Evolutionary conservation across 352 stramenopile species (phyloP), one percentile per base, ranked within the genome.

Genomic region (Phytophthora palmivora): DNA sequence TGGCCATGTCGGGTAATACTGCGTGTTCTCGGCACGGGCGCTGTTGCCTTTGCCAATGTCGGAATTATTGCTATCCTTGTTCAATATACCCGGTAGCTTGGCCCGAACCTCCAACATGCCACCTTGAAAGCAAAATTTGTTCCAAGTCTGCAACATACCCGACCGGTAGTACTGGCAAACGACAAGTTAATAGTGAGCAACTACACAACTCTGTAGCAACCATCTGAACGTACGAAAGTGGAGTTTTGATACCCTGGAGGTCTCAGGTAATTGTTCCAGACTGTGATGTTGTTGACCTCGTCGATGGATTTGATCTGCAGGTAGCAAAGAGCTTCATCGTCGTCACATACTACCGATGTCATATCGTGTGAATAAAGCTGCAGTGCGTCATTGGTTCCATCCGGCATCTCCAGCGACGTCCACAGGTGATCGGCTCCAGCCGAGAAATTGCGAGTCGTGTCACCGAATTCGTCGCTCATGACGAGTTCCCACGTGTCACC

Each of bases 91-190:
- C 1, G 96, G 96, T 9, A 98, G 76, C 57, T 97, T 89, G 2
- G 94, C 87, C 26, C 88, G 79, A 28, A 98, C 85, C 73, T 98
- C 94, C 8, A 99, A 58, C 65, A 97, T 38, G 74, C 92, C 92
- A 19, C 92, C 92, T 37, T 94, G 93, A 51, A 97, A 96, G 70
- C 92, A 98, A 62, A 98, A 98, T 43, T 97, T 97, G 65, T 97
- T 97, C 92, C 92, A 98, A 0, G 63, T 82, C 67, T 97, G 89
- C 6, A 98, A 33, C 91, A 98, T 98, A 1, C 87, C 95, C 30
- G 85, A 85, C 16, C 73, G 68, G 52, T 85, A 91, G 49, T 79
- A 82, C 70, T 92, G 85, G 30, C 30, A 58, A 48, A n/a, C 46
- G 41, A 33, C 56, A 63, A 52, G 63, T 47, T n/a, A 50, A 52